Evolutionary conservation across 371 early-diverging fungal genomes (phyloP).

Genomic region (Circinella minor): DNA sequence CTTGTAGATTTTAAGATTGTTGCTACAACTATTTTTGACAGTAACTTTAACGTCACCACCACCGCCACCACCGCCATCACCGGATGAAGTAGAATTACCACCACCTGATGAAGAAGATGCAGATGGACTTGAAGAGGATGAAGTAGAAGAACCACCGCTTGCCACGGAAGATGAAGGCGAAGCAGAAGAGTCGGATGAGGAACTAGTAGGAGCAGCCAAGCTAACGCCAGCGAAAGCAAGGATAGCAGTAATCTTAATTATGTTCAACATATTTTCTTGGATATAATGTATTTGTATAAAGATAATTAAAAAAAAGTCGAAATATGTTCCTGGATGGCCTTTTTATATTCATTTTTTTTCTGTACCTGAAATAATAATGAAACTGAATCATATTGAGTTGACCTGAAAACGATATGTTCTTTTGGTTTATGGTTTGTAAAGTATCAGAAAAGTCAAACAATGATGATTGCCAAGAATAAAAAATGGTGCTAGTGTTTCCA

Average conservation of each 20-base stretch:
- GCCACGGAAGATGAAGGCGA: background rate
- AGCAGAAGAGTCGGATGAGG: conserved; percentile 4
- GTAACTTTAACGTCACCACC: conserved; percentile 30
- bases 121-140: background rate
- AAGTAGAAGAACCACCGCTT: background rate
- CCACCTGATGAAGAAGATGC: conserved; percentile 1
- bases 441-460: background rate
- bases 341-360: background rate
- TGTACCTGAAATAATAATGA: background rate
- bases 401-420: background rate
- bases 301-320: background rate
- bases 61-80: background rate
- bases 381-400: background rate
- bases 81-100: conserved; percentile 12
- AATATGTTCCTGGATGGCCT: background rate
- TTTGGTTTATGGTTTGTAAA: background rate
- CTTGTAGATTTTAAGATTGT: conserved; percentile 35
- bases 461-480: too few relatives aligned
- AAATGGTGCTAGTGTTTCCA: too few relatives aligned
- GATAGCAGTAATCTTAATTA: conserved; percentile 23
- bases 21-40: conserved; percentile 41
- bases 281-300: background rate
- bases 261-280: conserved; percentile 20
- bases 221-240: conserved; percentile 24
- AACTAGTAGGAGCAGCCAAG: conserved; percentile 18